phyloP scores from a whole-genome alignment of 2,329 filamentous ascomycete genomes.

The Thelonectria blattea region DNA sequence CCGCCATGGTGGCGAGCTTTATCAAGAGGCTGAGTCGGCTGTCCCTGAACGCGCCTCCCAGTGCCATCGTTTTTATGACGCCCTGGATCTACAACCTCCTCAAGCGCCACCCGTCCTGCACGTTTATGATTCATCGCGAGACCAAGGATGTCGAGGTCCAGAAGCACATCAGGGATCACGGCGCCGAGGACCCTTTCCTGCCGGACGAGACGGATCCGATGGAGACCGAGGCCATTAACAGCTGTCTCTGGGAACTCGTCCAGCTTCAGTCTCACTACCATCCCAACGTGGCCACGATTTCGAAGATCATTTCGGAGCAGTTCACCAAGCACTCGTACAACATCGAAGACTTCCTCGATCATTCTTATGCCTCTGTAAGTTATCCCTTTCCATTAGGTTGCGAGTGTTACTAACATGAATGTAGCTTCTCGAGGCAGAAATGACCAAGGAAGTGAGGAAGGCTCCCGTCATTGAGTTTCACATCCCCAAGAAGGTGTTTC shows the following conservation, averaged over 20 bases:
- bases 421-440: slow-evolving; percentile 82
- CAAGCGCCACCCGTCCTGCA: slow-evolving; percentile 86
- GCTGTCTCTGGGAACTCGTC: slow-evolving; percentile 92
- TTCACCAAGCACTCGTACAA: slow-evolving; percentile 97
- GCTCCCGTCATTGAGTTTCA: slow-evolving; percentile 89
- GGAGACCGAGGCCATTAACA: slow-evolving; percentile 86
- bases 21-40: slow-evolving; percentile 90
- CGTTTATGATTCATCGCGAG: slow-evolving; percentile 93
- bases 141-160: slow-evolving; percentile 63
- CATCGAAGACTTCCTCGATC: slow-evolving; percentile 95
- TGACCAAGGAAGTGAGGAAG: slow-evolving; percentile 84
- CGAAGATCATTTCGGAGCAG: slow-evolving; percentile 93
- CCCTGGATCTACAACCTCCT: slow-evolving; percentile 97
- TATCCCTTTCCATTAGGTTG: not conserved
- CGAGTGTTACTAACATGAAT: slow-evolving; percentile 40
- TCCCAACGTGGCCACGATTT: slow-evolving; percentile 92
- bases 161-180: slow-evolving; percentile 64
- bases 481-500: slow-evolving; percentile 85
- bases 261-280: slow-evolving; percentile 93
- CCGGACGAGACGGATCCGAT: slow-evolving; percentile 80
- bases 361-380: slow-evolving; percentile 83
- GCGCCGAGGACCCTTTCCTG: slow-evolving; percentile 76
- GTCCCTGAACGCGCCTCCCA: slow-evolving; percentile 85
- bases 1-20: slow-evolving; percentile 90
- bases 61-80: slow-evolving; percentile 85